Evolutionary conservation across 129 eudicot species (phyloP), one percentile per base, ranked within the genome.

Genomic region (Solidago caesia): DNA sequence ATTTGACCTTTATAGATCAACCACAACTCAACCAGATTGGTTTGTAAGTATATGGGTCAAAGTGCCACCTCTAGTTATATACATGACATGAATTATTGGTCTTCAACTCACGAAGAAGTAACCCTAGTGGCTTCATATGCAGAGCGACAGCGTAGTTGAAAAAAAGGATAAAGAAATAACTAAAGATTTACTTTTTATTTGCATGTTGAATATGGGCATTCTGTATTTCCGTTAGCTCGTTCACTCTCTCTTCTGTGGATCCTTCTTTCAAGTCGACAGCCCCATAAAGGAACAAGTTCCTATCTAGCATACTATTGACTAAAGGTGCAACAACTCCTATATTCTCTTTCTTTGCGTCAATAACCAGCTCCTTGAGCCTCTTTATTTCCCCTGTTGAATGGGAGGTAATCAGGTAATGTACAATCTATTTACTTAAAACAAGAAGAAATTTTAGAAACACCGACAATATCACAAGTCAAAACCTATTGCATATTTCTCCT

Each of bases 201-300:
- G 91, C 91, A 61, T 80, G 81, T 83, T 85, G 88, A 64, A 89
- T 53, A 43, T 83, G 82, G 60, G 96, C 87, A 80, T 92, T 85
- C 66, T 92, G 95, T 44, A 72, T 56, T 46, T 75, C 71, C 4
- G 81, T 83, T 11, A 89, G 80, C 72, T 89, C 96, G 62, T 87
- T 90, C 2, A 89, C 78, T 58, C 90, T 89, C 78, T 89, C 90
- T 52, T 85, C 79, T 13, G 70, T 88, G 59, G 92, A 87, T 55
- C 87, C 88, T 79, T 88, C 87, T 75, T 82, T 86, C 53, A 82
- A 75, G 72, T 85, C 95, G 8, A 85, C 81, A 84, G 78, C 87
- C 5, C 98, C 98, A 43, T 82, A 92, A 64, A 92, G 88, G 68
- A 92, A 89, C 76, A 88, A 55, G 53, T 89, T 85, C 81, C 77